These are phyloP conservation scores for Vinca minor DNA, from an alignment of 257 asterid species.

Conservation along the genomic window DNA sequence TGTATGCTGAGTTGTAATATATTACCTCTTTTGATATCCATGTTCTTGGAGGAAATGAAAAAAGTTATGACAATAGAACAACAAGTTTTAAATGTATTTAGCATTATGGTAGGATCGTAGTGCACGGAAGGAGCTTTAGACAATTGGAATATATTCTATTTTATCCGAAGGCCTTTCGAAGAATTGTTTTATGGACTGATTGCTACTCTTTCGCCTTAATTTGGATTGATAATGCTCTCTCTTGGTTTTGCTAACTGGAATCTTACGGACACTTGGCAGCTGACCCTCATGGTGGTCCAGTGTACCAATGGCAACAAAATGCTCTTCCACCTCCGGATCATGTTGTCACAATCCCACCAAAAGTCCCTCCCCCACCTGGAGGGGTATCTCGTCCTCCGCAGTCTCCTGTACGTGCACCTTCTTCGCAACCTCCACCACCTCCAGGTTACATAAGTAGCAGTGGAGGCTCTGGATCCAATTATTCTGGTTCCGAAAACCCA, in stretches of 20 bases:
- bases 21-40: not conserved
- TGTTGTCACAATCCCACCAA: constrained; percentile 40
- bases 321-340: constrained; percentile 43
- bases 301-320: constrained; percentile 59
- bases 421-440: constrained; percentile 39
- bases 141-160: not conserved
- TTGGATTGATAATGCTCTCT: not conserved
- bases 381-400: constrained; percentile 48
- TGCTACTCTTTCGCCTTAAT: not conserved
- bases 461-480: constrained; percentile 66
- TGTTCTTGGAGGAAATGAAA: not conserved
- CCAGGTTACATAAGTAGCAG: constrained; percentile 51
- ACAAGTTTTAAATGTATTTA: not conserved
- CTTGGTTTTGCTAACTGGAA: not conserved
- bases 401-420: no score
- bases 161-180: not conserved
- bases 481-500: constrained; percentile 50
- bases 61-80: not conserved
- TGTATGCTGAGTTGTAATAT: not conserved
- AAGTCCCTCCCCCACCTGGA: constrained; percentile 43
- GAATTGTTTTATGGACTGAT: not conserved
- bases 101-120: not conserved
- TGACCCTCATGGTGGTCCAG: constrained; percentile 50
- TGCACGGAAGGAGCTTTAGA: not conserved
- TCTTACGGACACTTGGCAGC: constrained; percentile 25